Evolutionary conservation across 108 stramenopile species (phyloP), one percentile per base, ranked within the genome.

Genomic region (Skeletonema grethae): DNA sequence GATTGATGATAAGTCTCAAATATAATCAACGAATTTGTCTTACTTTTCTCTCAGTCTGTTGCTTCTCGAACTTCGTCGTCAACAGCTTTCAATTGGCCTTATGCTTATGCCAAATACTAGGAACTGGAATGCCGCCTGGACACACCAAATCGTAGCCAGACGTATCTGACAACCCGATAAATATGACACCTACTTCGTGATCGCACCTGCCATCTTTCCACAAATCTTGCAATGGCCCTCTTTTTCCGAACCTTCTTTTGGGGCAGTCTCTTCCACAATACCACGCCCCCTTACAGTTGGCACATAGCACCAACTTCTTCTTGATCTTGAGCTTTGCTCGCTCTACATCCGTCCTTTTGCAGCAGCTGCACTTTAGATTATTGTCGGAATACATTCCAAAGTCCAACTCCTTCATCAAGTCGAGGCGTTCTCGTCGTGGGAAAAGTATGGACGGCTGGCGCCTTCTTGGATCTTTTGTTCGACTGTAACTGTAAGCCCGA

Each of bases 371-470:
- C 24, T 55, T 20, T 20, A 22, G 24, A 20, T 10, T 4, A 9
- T 24, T 24, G 22, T 5, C 53, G 1, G 53, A 55, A 10, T 55
- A 55, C 18, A 24, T 55, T 55, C 53, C 53, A 55, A 9, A 6
- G 22, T 7, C 53, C 6, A 55, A 6, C 53, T 55, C 53, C 8
- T 55, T 55, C 53, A 55, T 55, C 53, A 55, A 55, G 7, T 24
- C 53, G 22, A 55, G 53, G 5, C 53, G 53, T 55, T 55, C 53
- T 55, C 53, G 7, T 55, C 53, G 53, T 24, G 53, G 5, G 22
- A 6, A 9, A 55, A 55, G 53, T 55, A 55, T 5, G 53, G 53
- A 0, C 53, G 53, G 53, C 7, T 22, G 7, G 7, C 53, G 4
- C 53, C 53, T 6, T 55, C 53, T 24, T 55, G 22, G 22, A 55